Evolutionary conservation across 1,284 basidiomycete species (phyloP).

Genomic region (Coniferiporia weirii): DNA sequence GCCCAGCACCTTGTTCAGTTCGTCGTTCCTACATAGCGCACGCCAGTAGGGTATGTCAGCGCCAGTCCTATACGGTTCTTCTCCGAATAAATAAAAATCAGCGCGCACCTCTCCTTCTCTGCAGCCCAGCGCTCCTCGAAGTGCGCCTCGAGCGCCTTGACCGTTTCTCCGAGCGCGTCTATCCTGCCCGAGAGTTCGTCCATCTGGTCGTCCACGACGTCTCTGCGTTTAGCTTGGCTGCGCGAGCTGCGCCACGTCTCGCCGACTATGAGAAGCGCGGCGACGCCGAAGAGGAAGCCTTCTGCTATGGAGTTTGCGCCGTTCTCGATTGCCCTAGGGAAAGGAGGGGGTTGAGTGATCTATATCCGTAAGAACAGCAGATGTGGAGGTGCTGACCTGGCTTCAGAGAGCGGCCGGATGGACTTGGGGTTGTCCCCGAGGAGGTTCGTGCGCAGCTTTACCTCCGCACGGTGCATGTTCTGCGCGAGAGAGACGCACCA

Average conservation of each 20-base stretch:
- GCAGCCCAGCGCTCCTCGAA: slow-evolving; percentile 42
- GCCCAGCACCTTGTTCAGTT: slow-evolving; percentile 60
- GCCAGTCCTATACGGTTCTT: no score
- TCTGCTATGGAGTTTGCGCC: slow-evolving; percentile 85
- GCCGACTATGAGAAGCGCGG: slow-evolving; percentile 68
- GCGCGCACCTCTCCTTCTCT: slow-evolving; percentile 42
- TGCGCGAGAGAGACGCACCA: slow-evolving; percentile 80
- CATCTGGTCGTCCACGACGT: slow-evolving; percentile 69
- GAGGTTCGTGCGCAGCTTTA: slow-evolving; percentile 71
- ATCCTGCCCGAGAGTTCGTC: slow-evolving; percentile 51
- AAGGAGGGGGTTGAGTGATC: neutral
- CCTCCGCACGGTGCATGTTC: slow-evolving; percentile 74
- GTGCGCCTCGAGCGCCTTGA: slow-evolving; percentile 41
- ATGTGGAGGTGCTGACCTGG: slow-evolving; percentile 46
- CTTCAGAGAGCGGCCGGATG: slow-evolving; percentile 80
- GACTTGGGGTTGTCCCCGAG: slow-evolving; percentile 74
- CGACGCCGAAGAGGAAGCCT: slow-evolving; percentile 81
- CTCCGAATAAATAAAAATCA: neutral
- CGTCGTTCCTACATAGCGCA: slow-evolving; percentile 62
- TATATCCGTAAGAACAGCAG: neutral
- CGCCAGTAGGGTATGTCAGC: no score
- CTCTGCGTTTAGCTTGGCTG: slow-evolving; percentile 68
- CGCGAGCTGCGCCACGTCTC: slow-evolving; percentile 76
- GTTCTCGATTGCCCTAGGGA: slow-evolving; percentile 78
- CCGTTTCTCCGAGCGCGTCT: slow-evolving; percentile 37